phyloP scores from a whole-genome alignment of 2,329 filamentous ascomycete genomes.

The Fusarium euwallaceae region DNA sequence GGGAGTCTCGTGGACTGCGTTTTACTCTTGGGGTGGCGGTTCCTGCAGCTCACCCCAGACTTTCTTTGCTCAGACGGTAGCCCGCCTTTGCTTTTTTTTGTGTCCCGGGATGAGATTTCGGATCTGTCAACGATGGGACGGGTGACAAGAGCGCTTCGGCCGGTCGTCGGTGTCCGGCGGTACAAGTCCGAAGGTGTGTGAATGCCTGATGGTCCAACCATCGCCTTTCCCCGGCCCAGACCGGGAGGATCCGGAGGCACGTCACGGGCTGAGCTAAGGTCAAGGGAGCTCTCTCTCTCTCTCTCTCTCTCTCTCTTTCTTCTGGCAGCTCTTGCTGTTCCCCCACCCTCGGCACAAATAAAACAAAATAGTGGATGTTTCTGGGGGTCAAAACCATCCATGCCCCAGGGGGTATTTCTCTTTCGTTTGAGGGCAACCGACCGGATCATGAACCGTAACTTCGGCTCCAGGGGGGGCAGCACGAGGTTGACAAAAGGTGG shows the following conservation, averaged over 20 bases:
- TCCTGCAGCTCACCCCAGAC: constrained; percentile 45
- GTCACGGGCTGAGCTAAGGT: constrained; percentile 29
- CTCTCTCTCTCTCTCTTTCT: background rate
- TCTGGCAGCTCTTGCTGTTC: constrained; percentile 17
- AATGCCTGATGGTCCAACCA: constrained; percentile 26
- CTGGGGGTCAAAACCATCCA: constrained; percentile 23
- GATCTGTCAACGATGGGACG: constrained; percentile 21
- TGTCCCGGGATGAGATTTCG: constrained; percentile 20
- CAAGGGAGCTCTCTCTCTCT: background rate
- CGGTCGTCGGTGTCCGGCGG: constrained; percentile 35
- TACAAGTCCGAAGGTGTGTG: background rate
- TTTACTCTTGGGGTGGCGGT: constrained; percentile 40
- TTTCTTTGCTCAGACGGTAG: background rate
- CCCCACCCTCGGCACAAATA: constrained; percentile 41
- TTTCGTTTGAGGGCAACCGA: constrained; percentile 17
- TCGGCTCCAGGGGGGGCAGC: background rate
- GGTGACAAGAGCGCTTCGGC: constrained; percentile 17
- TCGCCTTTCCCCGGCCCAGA: constrained; percentile 10
- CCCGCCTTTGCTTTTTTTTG: background rate
- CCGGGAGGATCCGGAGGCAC: constrained; percentile 46
- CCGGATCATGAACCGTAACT: constrained; percentile 6
- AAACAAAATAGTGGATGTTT: constrained; percentile 32
- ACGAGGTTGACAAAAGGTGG: background rate
- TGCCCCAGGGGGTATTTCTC: constrained; percentile 9
- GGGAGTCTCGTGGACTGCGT: constrained; percentile 42